A percentile compares a stretch with the other conserved stretches of the same genome.
Conservation (phyloP, 2,329 filamentous ascomycete species). For the Fulvia fulva region DNA sequence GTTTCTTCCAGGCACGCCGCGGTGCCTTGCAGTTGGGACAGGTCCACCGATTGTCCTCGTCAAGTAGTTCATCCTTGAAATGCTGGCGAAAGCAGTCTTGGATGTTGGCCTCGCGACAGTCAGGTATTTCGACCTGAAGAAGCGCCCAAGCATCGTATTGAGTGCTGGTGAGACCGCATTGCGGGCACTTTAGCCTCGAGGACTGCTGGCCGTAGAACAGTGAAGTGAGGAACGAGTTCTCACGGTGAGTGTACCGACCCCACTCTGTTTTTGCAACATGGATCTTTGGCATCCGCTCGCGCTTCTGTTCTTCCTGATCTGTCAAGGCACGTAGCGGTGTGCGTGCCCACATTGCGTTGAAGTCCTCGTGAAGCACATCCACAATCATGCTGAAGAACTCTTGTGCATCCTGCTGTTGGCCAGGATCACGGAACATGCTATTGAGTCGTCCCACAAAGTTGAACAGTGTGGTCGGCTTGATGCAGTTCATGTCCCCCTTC, state of each 20-base stretch:
- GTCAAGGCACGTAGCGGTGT: slow-evolving; percentile 56
- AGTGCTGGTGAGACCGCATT: slow-evolving; percentile 60
- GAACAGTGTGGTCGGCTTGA: slow-evolving; percentile 46
- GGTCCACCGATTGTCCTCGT: slow-evolving; percentile 64
- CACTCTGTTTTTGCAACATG: slow-evolving; percentile 71
- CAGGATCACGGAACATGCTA: slow-evolving; percentile 53
- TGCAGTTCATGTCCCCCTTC: slow-evolving; percentile 53
- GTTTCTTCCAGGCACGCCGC: slow-evolving; percentile 64
- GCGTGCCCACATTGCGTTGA: slow-evolving; percentile 65
- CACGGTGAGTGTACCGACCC: slow-evolving; percentile 64
- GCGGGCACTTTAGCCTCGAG: slow-evolving; percentile 57
- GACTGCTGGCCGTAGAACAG: slow-evolving; percentile 73
- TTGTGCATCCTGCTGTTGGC: slow-evolving; percentile 81
- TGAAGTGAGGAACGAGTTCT: slow-evolving; percentile 75
- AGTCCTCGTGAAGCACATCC: slow-evolving; percentile 78
- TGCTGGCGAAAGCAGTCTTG: slow-evolving; percentile 68
- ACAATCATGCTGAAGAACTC: slow-evolving; percentile 85
- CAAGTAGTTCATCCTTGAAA: slow-evolving; percentile 63
- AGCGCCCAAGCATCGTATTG: slow-evolving; percentile 69
- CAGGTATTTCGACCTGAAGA: slow-evolving; percentile 66
- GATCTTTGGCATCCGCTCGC: slow-evolving; percentile 58
- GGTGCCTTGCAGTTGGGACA: slow-evolving; percentile 71
- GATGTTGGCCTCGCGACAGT: slow-evolving; percentile 57
- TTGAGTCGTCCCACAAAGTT: slow-evolving; percentile 62
- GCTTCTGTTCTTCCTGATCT: slow-evolving; percentile 55